phyloP scores from a whole-genome alignment of 805 yeast genomes.

The Suhomyces pyralidae region DNA sequence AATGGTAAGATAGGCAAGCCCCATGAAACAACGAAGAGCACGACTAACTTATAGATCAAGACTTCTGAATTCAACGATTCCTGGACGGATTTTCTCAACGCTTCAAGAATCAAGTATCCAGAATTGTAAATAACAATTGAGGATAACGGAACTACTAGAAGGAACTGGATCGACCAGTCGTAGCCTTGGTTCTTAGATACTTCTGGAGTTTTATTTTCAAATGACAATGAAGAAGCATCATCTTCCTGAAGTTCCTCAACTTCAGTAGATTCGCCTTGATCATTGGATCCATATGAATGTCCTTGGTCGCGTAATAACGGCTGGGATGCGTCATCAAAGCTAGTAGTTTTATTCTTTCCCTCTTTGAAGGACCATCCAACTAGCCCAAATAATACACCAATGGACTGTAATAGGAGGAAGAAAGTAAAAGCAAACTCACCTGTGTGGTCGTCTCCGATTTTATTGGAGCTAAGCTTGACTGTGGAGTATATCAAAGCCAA shows the following conservation, averaged over 20 bases:
- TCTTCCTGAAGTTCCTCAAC: neutral
- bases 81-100: slow-evolving; percentile 66
- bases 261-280: slow-evolving; percentile 10
- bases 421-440: slow-evolving; percentile 53
- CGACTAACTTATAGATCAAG: slow-evolving; percentile 27
- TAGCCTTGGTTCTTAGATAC: slow-evolving; percentile 40
- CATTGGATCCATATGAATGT: slow-evolving; percentile 8
- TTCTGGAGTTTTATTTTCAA: slow-evolving; percentile 26
- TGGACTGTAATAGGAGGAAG: slow-evolving; percentile 45
- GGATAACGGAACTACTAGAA: slow-evolving; percentile 64
- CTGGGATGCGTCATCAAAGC: slow-evolving; percentile 23
- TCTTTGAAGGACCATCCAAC: slow-evolving; percentile 41
- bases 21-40: slow-evolving; percentile 29
- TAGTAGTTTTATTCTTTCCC: slow-evolving; percentile 1
- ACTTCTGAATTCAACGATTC: slow-evolving; percentile 52
- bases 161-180: slow-evolving; percentile 79
- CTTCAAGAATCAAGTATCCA: slow-evolving; percentile 59
- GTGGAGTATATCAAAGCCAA: slow-evolving; percentile 41
- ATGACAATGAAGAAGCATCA: slow-evolving; percentile 8
- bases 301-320: slow-evolving; percentile 26
- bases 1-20: slow-evolving; percentile 61
- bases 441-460: slow-evolving; percentile 42
- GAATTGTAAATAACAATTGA: slow-evolving; percentile 52
- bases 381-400: slow-evolving; percentile 52
- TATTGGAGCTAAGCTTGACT: slow-evolving; percentile 47